Percentiles rank a stretch among this genome's conserved stretches.
These are phyloP conservation scores for Cynara cardunculus DNA, from an alignment of 129 eudicot species.

Conservation along the genomic window DNA sequence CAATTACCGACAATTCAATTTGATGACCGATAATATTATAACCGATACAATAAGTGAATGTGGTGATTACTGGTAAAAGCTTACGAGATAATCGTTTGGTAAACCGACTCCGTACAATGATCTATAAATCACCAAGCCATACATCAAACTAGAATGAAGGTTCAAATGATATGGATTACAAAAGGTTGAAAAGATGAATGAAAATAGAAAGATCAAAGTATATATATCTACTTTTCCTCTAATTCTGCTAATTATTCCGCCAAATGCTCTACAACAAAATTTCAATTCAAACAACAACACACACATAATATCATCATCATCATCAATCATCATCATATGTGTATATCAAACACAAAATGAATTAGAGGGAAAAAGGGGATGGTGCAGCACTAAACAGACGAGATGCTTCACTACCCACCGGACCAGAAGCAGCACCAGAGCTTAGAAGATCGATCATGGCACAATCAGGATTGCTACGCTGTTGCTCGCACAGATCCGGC, in stretches of 20 bases:
- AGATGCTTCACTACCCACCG: constrained; percentile 13
- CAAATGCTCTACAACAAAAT: constrained; percentile 28
- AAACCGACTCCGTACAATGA: too few relatives aligned
- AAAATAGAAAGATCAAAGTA: neutral
- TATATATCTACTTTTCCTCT: constrained; percentile 17
- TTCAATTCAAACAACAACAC: constrained; percentile 22
- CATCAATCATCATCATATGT: constrained; percentile 9
- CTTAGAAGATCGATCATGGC: constrained; percentile 71
- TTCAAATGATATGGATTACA: constrained; percentile 15
- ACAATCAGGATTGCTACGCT: constrained; percentile 54
- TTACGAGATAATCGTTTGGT: too few relatives aligned
- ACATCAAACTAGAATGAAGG: too few relatives aligned
- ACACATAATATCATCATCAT: constrained; percentile 14
- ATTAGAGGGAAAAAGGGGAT: constrained; percentile 25
- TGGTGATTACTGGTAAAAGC: too few relatives aligned
- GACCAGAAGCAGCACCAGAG: constrained; percentile 53
- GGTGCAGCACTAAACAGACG: constrained; percentile 42
- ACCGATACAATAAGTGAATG: too few relatives aligned
- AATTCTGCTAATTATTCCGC: constrained; percentile 35
- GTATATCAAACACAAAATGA: neutral
- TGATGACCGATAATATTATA: too few relatives aligned
- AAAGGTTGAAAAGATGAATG: constrained; percentile 1
- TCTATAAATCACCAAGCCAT: too few relatives aligned
- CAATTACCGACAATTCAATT: too few relatives aligned
- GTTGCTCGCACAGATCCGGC: constrained; percentile 65